Conservation (phyloP, 208 protist genomes). For the Leishmania gerbilli region DNA sequence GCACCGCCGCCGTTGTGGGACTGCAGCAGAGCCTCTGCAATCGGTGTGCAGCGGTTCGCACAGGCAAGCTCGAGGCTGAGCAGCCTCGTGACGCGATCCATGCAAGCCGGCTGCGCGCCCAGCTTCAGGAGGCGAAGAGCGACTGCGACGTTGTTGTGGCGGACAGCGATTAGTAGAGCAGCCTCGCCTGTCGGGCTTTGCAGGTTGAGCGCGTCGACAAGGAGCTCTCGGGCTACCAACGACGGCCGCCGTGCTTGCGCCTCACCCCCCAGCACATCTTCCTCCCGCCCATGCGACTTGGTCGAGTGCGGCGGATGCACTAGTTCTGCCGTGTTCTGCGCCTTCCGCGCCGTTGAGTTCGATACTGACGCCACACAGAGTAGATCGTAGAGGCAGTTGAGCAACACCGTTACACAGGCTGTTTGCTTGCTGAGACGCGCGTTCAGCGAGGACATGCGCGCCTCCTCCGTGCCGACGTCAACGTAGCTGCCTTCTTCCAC, state of each 20-base stretch:
- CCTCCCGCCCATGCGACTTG: background rate
- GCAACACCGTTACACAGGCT: constrained; percentile 34
- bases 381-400: constrained; percentile 51
- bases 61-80: constrained; percentile 80
- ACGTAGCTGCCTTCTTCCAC: background rate
- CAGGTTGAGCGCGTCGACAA: constrained; percentile 62
- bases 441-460: background rate
- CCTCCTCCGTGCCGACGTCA: background rate
- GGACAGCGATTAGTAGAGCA: constrained; percentile 61
- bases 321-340: background rate
- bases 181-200: constrained; percentile 69
- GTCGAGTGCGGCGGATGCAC: background rate
- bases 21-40: constrained; percentile 55
- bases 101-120: constrained; percentile 58
- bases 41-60: constrained; percentile 57
- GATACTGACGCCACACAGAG: constrained; percentile 13
- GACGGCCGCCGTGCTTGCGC: background rate
- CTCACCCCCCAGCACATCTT: too few relatives aligned
- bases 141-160: constrained; percentile 53
- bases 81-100: constrained; percentile 67
- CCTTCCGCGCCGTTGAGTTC: background rate
- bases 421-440: constrained; percentile 24
- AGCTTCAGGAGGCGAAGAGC: constrained; percentile 65
- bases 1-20: constrained; percentile 11
- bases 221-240: constrained; percentile 6